These are phyloP conservation scores for Akanthomyces muscarius DNA, from an alignment of 2,329 filamentous ascomycete genomes.

Conservation along the genomic window DNA sequence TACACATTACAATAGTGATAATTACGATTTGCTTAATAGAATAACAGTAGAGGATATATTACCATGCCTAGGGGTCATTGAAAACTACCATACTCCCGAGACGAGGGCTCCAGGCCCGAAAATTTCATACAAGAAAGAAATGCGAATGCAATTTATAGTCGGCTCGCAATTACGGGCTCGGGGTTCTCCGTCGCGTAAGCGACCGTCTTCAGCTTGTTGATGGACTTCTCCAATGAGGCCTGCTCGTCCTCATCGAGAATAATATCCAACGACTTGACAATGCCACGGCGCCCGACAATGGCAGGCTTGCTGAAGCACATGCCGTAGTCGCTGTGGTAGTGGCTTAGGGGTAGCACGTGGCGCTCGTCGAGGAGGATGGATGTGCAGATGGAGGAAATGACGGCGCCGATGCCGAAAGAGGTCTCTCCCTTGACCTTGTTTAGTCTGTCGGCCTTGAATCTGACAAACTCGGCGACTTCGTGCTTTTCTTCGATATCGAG, in stretches of 20 bases:
- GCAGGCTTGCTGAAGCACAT: slow-evolving; percentile 49
- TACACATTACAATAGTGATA: neutral
- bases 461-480: slow-evolving; percentile 45
- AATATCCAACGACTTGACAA: slow-evolving; percentile 24
- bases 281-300: slow-evolving; percentile 43
- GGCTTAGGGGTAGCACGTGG: slow-evolving; percentile 44
- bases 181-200: slow-evolving; percentile 16
- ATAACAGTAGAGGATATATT: slow-evolving; percentile 17
- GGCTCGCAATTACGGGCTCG: slow-evolving; percentile 10
- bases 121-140: slow-evolving; percentile 7
- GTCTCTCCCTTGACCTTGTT: slow-evolving; percentile 44
- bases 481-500: slow-evolving; percentile 42
- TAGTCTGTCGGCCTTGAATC: slow-evolving; percentile 41
- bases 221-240: slow-evolving; percentile 16
- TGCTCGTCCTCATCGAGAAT: slow-evolving; percentile 15
- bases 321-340: slow-evolving; percentile 42
- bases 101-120: slow-evolving; percentile 6
- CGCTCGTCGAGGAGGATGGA: slow-evolving; percentile 46
- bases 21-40: neutral
- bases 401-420: slow-evolving; percentile 46
- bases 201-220: slow-evolving; percentile 16
- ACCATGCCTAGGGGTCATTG: slow-evolving; percentile 12
- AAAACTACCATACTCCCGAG: slow-evolving; percentile 11
- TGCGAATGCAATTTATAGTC: slow-evolving; percentile 10
- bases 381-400: slow-evolving; percentile 45